phyloP scores from a whole-genome alignment of 176 grass and related monocot species.

The Triticum dicoccoides region DNA sequence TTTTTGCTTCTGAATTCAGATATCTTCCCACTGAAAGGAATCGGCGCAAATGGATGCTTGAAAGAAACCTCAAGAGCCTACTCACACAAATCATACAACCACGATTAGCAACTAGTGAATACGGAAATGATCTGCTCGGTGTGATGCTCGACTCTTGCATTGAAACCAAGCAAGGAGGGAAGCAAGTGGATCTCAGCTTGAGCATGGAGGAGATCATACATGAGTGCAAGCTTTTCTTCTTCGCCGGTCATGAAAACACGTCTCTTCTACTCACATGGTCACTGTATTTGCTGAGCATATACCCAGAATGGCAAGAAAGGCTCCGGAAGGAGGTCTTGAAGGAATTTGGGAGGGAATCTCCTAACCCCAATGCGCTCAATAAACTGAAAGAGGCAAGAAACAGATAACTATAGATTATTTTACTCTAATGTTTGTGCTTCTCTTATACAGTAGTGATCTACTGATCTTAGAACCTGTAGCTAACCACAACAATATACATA shows the following conservation, averaged over 20 bases:
- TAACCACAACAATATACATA: neutral
- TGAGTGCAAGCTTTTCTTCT: neutral
- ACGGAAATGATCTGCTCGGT: neutral
- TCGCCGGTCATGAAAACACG: neutral
- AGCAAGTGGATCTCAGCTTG: neutral
- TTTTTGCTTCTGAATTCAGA: neutral
- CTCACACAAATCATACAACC: neutral
- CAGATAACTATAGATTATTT: neutral
- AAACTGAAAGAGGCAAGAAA: neutral
- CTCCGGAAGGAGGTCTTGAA: neutral
- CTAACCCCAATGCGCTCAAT: neutral
- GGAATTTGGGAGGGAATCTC: neutral
- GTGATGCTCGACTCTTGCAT: neutral
- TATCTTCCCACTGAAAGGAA: neutral
- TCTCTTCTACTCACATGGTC: neutral
- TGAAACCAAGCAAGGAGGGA: neutral
- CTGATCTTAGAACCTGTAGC: too few relatives aligned
- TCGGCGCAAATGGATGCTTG: neutral
- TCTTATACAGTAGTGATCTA: too few relatives aligned
- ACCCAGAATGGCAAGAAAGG: neutral
- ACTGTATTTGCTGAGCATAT: neutral
- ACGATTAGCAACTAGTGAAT: neutral
- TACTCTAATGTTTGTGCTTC: too few relatives aligned
- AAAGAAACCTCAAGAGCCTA: neutral
- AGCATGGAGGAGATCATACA: constrained; percentile 1